Base-by-base conservation (phyloP, 2,329 filamentous ascomycete genomes). In the Talaromyces sp. region DNA sequence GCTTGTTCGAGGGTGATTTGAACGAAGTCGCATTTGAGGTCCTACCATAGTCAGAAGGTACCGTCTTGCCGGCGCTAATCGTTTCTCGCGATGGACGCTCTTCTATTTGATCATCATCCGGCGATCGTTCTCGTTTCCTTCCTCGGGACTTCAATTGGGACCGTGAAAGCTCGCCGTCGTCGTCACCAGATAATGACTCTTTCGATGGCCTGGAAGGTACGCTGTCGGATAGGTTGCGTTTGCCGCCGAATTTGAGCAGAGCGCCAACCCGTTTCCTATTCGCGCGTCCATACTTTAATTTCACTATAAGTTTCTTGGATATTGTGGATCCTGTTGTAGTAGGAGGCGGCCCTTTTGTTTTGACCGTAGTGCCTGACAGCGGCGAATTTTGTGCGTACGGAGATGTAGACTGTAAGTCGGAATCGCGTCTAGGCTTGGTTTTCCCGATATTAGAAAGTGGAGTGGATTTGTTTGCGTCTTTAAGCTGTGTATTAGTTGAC, bases 201-300 rank as follows among this genome's bases (percentile, higher is more conserved):
- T 52, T 63, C 4, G 23, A 33, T 28, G 58, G 16, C 44, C 37
- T 57, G 9, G 52, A 46, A 25, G 58, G n/a, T 56, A 48, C 5
- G 37, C 44, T 57, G n/a, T n/a, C 66, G 46, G 67, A 64, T 4
- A 64, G 31, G 68, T 72, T 77, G 58, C 66, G 72, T 67, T 77
- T 79, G 44, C 72, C 72, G 25, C 74, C 73, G 56, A 81, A 77
- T 66, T 77, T 80, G 21, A 81, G 72, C 18, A 81, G 70, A 35
- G 71, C 76, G 63, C 80, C 77, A 35, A 84, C 76, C n/a, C 78
- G 77, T 60, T 78, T 78, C 46, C 74, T 73, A 67, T 81, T 80
- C 44, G 77, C 70, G 67, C 80, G 83, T 16, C 81, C 80, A 67
- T 83, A 84, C 64, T 78, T 83, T 44, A 85, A 69, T 65, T 76